Evolutionary conservation across 352 stramenopile species (phyloP).

Genomic region (Globisporangium echinulatum): DNA sequence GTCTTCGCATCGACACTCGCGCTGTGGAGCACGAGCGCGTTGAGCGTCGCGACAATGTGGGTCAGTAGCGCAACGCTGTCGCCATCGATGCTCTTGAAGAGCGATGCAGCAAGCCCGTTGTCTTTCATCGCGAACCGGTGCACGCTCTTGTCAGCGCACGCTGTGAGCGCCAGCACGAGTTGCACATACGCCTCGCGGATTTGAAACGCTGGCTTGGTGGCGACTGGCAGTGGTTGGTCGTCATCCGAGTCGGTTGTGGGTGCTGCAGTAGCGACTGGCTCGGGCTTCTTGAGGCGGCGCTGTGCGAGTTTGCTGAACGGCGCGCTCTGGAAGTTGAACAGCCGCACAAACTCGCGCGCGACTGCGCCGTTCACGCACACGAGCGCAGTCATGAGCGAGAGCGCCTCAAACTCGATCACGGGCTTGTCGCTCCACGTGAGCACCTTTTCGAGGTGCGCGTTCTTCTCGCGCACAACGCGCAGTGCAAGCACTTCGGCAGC

Average conservation of each 20-base stretch:
- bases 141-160: constrained; percentile 68
- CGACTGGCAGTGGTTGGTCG: background rate
- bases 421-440: constrained; percentile 85
- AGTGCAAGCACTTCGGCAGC: constrained; percentile 60
- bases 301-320: constrained; percentile 53
- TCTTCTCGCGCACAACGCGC: constrained; percentile 64
- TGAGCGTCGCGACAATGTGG: constrained; percentile 35
- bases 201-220: constrained; percentile 35
- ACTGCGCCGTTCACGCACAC: constrained; percentile 28
- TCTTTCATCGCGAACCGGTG: constrained; percentile 77
- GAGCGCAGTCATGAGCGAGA: constrained; percentile 51
- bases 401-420: constrained; percentile 60
- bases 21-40: constrained; percentile 49
- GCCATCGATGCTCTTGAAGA: constrained; percentile 76
- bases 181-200: constrained; percentile 60
- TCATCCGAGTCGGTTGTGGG: constrained; percentile 1
- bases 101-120: constrained; percentile 43
- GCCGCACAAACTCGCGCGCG: constrained; percentile 63
- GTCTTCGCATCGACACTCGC: constrained; percentile 40
- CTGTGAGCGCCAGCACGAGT: constrained; percentile 52
- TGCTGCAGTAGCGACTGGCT: constrained; percentile 7
- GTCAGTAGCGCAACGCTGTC: constrained; percentile 54
- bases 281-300: constrained; percentile 54
- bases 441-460: constrained; percentile 52
- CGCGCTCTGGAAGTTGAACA: constrained; percentile 74